A percentile compares a stretch with the other conserved stretches of the same genome.
These are phyloP conservation scores for Penicillium sp. DNA, from an alignment of 2,329 filamentous ascomycete genomes.

Conservation along the genomic window DNA sequence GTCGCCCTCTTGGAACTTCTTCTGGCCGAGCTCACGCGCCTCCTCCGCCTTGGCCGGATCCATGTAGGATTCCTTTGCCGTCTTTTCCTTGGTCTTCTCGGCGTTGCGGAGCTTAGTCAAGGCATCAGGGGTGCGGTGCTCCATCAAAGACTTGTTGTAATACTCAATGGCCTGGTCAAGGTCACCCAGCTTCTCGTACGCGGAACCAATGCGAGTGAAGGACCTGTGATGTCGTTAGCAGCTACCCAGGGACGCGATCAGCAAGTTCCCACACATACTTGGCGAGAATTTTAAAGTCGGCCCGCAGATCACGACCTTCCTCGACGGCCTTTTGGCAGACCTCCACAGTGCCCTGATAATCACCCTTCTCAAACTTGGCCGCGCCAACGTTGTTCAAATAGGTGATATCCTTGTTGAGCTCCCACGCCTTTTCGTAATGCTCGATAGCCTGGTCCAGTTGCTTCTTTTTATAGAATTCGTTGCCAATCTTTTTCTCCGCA, in stretches of 20 bases:
- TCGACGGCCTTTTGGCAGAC: conserved; percentile 81
- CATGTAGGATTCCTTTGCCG: conserved; percentile 72
- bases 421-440: conserved; percentile 95
- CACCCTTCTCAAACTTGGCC: conserved; percentile 92
- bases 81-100: conserved; percentile 77
- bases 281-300: conserved; percentile 97
- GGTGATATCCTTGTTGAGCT: conserved; percentile 88
- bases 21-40: conserved; percentile 87
- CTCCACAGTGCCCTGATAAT: conserved; percentile 81
- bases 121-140: conserved; percentile 92
- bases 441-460: conserved; percentile 91
- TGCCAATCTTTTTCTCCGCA: conserved; percentile 88
- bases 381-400: conserved; percentile 96
- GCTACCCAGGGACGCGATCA: neutral
- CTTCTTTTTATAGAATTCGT: conserved; percentile 96
- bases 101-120: conserved; percentile 85
- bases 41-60: conserved; percentile 90
- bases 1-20: conserved; percentile 94
- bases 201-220: conserved; percentile 90
- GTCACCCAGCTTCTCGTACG: conserved; percentile 86
- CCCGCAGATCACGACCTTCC: conserved; percentile 79
- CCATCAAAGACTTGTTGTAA: conserved; percentile 89
- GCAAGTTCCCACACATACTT: conserved; percentile 55
- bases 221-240: conserved; percentile 45
- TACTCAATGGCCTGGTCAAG: conserved; percentile 72